These are phyloP conservation scores for Passiflora organensis DNA, from an alignment of 345 rosid species.

Conservation along the genomic window DNA sequence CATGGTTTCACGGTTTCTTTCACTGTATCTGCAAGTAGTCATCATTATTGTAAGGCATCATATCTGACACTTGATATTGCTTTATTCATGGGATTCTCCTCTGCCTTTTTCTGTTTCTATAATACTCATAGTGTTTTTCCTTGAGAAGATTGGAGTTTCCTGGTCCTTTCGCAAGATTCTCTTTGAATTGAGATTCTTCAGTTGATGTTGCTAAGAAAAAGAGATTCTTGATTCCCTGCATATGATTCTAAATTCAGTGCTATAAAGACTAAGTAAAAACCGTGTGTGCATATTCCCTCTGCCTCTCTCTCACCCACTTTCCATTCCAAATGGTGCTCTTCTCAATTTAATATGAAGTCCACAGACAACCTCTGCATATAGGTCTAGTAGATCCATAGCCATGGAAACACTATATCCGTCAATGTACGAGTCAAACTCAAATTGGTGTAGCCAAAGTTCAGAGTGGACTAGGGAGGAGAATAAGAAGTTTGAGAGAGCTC, in stretches of 20 bases:
- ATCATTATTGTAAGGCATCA: slow-evolving; percentile 8
- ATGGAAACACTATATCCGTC: slow-evolving; percentile 61
- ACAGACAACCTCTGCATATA: background rate
- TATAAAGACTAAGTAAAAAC: slow-evolving; percentile 10
- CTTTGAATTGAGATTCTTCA: slow-evolving; percentile 35
- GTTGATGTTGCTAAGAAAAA: slow-evolving; percentile 23
- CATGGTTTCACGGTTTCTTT: too few relatives aligned
- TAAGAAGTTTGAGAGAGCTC: slow-evolving; percentile 73
- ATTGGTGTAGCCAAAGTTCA: slow-evolving; percentile 24
- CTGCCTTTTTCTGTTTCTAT: too few relatives aligned
- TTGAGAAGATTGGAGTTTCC: slow-evolving; percentile 14
- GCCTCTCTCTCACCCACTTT: background rate
- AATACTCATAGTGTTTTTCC: too few relatives aligned
- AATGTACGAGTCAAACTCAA: slow-evolving; percentile 26
- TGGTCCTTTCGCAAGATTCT: slow-evolving; percentile 24
- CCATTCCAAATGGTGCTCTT: background rate
- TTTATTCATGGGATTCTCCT: too few relatives aligned
- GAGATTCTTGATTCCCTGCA: slow-evolving; percentile 37
- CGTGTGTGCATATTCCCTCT: background rate
- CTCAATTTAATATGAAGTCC: background rate
- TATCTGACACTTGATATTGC: background rate
- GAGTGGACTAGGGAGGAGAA: slow-evolving; percentile 77
- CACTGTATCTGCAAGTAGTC: background rate
- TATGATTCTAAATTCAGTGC: slow-evolving; percentile 21
- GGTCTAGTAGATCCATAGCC: background rate